Base-by-base conservation (phyloP, 371 early-diverging fungal genomes). In the Capillidium heterosporum region DNA sequence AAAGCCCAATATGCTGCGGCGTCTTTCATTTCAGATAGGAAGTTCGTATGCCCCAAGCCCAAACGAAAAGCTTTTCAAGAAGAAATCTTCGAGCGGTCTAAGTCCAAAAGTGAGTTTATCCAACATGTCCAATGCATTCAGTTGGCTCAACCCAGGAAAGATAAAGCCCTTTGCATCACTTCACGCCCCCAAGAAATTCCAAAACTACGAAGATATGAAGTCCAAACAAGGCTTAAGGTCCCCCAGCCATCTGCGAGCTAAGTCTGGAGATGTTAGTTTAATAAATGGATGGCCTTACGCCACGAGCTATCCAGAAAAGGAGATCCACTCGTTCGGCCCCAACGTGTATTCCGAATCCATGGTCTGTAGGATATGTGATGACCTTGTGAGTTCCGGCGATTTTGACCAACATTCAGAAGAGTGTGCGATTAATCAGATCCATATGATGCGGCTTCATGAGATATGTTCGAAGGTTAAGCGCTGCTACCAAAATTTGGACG, bases 311-410 rank as follows among this genome's bases (percentile, higher is more conserved):
- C 35, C 35, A 4, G 27, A 53, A 32, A 49, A 31, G 17, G 54
- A 40, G 35, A 19, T 10, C n/a, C 24, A 15, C 2, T 10, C 21
- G 2, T 26, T 13, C 13, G 26, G 28, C 17, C 29, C 24, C 8
- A 31, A 8, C 17, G 19, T 19, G 7, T 17, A 31, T 26, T 19
- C 59, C 11, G 61, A 61, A 44, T 61, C 53, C 28, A 69, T 82
- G 3, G 60, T 82, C 3, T 85, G 85, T 48, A 70, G 85, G 17
- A 78, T 85, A 23, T 85, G 85, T 57, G 85, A 85, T 59, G 78
- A 80, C 29, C 62, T 62, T 41, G 68, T 84, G 11, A 55, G 61
- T 24, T 65, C 75, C 1, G 35, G 59, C 13, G 65, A 61, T 19
- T 65, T 84, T 21, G 77, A 78, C 19, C 67, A 63, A 17, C 85